phyloP scores from a whole-genome alignment of 2,329 filamentous ascomycete genomes.

The Fonsecaea multimorphosa region DNA sequence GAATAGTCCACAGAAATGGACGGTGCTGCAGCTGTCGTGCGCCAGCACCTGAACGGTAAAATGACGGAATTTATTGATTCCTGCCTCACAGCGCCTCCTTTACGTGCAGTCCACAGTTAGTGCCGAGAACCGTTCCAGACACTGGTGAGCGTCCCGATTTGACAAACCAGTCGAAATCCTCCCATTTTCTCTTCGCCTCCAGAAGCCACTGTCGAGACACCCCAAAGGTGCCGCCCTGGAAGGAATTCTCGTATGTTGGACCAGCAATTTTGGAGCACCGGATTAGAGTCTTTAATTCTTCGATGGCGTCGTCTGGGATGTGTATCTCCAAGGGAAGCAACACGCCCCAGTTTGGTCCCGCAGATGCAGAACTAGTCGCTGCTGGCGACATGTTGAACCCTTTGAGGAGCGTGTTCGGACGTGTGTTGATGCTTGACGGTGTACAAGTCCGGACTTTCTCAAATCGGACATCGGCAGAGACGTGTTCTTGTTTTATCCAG shows the following conservation, averaged over 20 bases:
- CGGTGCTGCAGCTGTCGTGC: constrained; percentile 44
- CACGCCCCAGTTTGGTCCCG: not conserved
- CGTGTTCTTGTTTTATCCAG: not conserved
- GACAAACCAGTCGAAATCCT: not conserved
- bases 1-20: constrained; percentile 64
- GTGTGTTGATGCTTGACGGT: too few species aligned
- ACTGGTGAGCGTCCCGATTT: not conserved
- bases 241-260: not conserved
- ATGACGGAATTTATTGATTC: constrained; percentile 59
- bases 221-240: not conserved
- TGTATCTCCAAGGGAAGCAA: not conserved
- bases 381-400: not conserved
- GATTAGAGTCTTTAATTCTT: not conserved
- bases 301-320: not conserved
- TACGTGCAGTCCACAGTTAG: not conserved
- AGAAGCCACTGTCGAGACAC: not conserved
- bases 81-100: constrained; percentile 39
- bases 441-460: not conserved
- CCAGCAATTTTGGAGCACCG: not conserved
- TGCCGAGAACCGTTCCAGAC: not conserved
- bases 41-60: constrained; percentile 54
- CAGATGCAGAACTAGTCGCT: not conserved
- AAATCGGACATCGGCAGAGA: not conserved
- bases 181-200: not conserved
- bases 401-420: not conserved